These are phyloP conservation scores for Actinidia chinensis DNA, from an alignment of 179 eudicot genomes.

Conservation along the genomic window DNA sequence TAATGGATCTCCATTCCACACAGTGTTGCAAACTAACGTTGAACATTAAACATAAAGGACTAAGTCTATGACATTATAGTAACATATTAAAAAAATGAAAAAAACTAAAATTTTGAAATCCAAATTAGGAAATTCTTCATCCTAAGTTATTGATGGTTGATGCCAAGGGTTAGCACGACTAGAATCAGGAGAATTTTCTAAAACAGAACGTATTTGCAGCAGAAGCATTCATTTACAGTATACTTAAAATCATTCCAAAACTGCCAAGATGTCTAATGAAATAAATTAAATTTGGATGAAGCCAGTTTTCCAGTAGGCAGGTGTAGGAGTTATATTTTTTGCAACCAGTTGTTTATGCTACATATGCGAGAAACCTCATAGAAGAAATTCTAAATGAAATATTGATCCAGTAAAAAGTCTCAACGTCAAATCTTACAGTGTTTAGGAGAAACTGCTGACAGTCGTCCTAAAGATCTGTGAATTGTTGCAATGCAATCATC, in stretches of 20 bases:
- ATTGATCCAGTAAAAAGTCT: conserved; percentile 1
- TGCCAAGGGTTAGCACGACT: background rate
- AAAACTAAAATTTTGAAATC: background rate
- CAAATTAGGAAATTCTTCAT: background rate
- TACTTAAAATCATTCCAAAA: background rate
- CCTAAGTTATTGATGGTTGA: background rate
- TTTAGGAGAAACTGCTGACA: conserved; percentile 76
- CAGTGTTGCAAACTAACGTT: conserved; percentile 58
- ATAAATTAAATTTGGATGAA: background rate
- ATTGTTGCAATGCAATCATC: conserved; percentile 54
- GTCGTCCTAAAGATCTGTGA: conserved; percentile 55
- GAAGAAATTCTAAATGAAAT: background rate
- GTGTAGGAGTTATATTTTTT: background rate
- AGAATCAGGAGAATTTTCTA: background rate
- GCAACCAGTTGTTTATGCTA: background rate
- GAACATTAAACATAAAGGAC: conserved; percentile 4
- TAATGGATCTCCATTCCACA: conserved; percentile 48
- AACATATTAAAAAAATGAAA: background rate
- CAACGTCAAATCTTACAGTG: conserved; percentile 46
- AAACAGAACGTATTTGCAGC: background rate
- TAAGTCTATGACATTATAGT: background rate
- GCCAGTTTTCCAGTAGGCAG: background rate
- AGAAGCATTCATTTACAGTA: too few species aligned
- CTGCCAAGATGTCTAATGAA: background rate
- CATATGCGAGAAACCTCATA: background rate